Evolutionary conservation across 306 rosid species (phyloP).

Genomic region (Vicia villosa): DNA sequence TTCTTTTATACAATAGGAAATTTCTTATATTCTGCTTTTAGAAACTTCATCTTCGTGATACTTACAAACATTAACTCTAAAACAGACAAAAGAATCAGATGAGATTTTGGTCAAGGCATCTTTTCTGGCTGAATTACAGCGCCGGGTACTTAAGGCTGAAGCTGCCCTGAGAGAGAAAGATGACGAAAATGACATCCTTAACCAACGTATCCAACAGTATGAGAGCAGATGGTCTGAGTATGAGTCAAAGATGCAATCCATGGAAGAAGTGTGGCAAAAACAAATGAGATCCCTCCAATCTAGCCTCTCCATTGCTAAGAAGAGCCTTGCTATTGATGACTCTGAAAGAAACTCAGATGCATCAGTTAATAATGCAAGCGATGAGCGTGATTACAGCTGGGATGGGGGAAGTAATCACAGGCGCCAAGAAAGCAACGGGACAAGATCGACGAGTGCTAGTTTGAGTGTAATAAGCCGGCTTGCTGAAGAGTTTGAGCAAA

Average conservation of each 20-base stretch:
- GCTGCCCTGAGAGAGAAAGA: conserved; percentile 84
- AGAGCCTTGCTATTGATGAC: conserved; percentile 90
- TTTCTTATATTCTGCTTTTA: conserved; percentile 27
- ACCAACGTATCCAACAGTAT: conserved; percentile 89
- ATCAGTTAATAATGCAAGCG: conserved; percentile 81
- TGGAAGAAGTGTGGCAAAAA: conserved; percentile 99
- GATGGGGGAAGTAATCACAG: conserved; percentile 70
- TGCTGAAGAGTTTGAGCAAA: conserved; percentile 90
- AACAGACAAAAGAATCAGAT: conserved; percentile 68
- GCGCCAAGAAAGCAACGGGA: conserved; percentile 79
- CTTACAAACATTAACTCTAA: conserved; percentile 32
- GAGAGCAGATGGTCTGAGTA: conserved; percentile 97
- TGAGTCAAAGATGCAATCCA: conserved; percentile 91
- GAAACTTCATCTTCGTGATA: conserved; percentile 9
- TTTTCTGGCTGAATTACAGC: conserved; percentile 83
- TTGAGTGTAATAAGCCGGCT: conserved; percentile 82
- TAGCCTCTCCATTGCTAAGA: conserved; percentile 96
- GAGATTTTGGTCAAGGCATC: conserved; percentile 87
- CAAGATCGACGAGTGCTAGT: conserved; percentile 82
- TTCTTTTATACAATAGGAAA: background rate
- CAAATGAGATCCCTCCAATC: conserved; percentile 98
- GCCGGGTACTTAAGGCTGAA: conserved; percentile 89
- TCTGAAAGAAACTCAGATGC: conserved; percentile 89
- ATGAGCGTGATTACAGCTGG: conserved; percentile 74
- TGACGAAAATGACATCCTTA: conserved; percentile 91